Base-by-base conservation (phyloP, 2,329 filamentous ascomycete genomes). In the Cladosporium sphaerospermum region DNA sequence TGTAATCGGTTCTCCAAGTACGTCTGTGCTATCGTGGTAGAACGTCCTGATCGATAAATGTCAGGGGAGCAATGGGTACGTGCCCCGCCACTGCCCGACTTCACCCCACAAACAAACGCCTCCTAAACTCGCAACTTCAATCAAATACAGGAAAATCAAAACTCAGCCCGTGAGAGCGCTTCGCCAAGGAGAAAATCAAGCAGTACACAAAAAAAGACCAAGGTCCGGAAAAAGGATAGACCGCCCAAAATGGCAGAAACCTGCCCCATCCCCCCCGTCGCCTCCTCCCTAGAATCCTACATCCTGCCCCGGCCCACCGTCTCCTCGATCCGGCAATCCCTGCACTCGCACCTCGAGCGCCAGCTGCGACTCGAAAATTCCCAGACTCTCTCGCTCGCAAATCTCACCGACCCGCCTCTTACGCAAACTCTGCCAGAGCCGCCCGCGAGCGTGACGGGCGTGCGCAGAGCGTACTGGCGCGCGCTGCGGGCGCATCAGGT, bases 251-350 rank as follows among this genome's bases (percentile, higher is more conserved):
- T 51, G 48, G 48, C 39, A 16, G 13, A n/a, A 7, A 33, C 42
- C n/a, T 64, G 61, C 45, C 63, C 62, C 1, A 54, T 67, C n/a
- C 63, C 65, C 28, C 57, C 58, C 19, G 63, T 67, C 33, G 60
- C 58, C n/a, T 56, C 61, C 48, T 55, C 61, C 10, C 56, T 68
- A 6, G 41, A 52, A 13, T 64, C 65, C 9, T 68, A 59, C 54
- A 67, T 67, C 56, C 63, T 60, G 37, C 56, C 63, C 14, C 53
- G 66, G 31, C 53, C 61, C 33, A 62, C 66, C 55, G 63, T 60
- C 14, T 42, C 56, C 18, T 45, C 53, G 4, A 65, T 67, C 48
- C 55, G 66, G 37, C 56, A 59, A 49, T 54, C 53, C 31, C 56
- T 66, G 9, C 64, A 67, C 33, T 52, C 53, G 18, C 57, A 59